Percentiles rank a stretch among this genome's conserved stretches.
Conservation (phyloP, 2,329 filamentous ascomycete species). For the Aspergillus aculeatinus region DNA sequence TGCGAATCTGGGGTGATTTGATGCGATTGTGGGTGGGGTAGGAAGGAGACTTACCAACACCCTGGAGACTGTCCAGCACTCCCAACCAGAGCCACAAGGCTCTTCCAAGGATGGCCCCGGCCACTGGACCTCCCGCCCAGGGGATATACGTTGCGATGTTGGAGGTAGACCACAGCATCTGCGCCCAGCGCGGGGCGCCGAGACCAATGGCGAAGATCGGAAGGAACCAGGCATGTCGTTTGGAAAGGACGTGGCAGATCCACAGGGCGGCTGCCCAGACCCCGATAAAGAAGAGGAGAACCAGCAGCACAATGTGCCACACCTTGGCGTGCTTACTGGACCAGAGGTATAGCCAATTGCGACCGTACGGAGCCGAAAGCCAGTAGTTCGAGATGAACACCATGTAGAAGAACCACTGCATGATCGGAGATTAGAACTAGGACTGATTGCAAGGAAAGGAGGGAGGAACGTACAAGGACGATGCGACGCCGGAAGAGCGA, state of each 20-base stretch:
- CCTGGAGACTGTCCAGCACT: conserved; percentile 62
- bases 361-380: conserved; percentile 62
- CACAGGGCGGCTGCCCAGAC: conserved; percentile 52
- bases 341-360: conserved; percentile 64
- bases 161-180: conserved; percentile 64
- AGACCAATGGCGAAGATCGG: conserved; percentile 66
- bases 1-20: not conserved
- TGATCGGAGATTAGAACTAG: conserved; percentile 59
- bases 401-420: conserved; percentile 54
- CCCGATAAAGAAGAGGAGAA: conserved; percentile 48
- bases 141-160: conserved; percentile 61
- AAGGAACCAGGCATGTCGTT: conserved; percentile 64
- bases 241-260: conserved; percentile 55
- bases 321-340: conserved; percentile 53
- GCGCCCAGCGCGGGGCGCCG: conserved; percentile 62
- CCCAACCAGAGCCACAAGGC: conserved; percentile 66
- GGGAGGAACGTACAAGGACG: not conserved
- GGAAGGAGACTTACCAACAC: conserved; percentile 39
- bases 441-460: no score
- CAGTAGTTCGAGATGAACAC: conserved; percentile 67
- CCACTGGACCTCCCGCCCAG: conserved; percentile 56
- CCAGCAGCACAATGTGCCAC: conserved; percentile 58
- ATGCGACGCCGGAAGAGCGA: conserved; percentile 7
- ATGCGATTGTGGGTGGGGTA: no score
- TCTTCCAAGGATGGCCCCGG: conserved; percentile 56